Evolutionary conservation across 75 land plant species (phyloP).

Genomic region (Ceratopteris richardii): DNA sequence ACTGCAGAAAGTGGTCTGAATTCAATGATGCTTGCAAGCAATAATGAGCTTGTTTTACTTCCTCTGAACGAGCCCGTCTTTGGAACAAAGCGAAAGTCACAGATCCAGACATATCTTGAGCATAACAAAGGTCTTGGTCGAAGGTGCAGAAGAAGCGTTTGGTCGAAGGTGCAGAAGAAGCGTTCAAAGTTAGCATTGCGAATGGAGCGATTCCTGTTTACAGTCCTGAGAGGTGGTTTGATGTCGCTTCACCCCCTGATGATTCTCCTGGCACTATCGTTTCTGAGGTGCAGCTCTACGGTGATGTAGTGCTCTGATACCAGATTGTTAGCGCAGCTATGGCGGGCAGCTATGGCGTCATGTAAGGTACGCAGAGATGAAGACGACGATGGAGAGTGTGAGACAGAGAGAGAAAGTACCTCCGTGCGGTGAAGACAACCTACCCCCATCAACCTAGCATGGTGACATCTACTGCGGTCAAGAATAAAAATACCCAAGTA

Average conservation of each 20-base stretch:
- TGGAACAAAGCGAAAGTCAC: slow-evolving; percentile 88
- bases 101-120: slow-evolving; percentile 93
- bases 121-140: slow-evolving; percentile 89
- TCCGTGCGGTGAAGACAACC: too few species aligned
- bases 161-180: slow-evolving; percentile 68
- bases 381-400: too few species aligned
- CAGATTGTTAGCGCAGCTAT: too few species aligned
- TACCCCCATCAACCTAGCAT: too few species aligned
- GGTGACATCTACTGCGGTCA: too few species aligned
- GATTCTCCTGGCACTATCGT: slow-evolving; percentile 20
- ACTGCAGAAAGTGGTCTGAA: slow-evolving; percentile 91
- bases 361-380: too few species aligned
- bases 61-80: slow-evolving; percentile 87
- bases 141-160: too few species aligned
- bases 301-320: slow-evolving; percentile 74
- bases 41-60: slow-evolving; percentile 78
- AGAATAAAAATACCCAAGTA: too few species aligned
- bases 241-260: slow-evolving; percentile 20
- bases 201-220: slow-evolving; percentile 51
- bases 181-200: slow-evolving; percentile 51
- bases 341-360: too few species aligned
- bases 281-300: slow-evolving; percentile 67
- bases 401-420: too few species aligned
- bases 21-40: slow-evolving; percentile 84
- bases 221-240: slow-evolving; percentile 31